Percentiles rank a stretch among this genome's conserved stretches.
These are phyloP conservation scores for Saturnispora serradocipensis DNA, from an alignment of 805 yeast genomes.

Conservation along the genomic window DNA sequence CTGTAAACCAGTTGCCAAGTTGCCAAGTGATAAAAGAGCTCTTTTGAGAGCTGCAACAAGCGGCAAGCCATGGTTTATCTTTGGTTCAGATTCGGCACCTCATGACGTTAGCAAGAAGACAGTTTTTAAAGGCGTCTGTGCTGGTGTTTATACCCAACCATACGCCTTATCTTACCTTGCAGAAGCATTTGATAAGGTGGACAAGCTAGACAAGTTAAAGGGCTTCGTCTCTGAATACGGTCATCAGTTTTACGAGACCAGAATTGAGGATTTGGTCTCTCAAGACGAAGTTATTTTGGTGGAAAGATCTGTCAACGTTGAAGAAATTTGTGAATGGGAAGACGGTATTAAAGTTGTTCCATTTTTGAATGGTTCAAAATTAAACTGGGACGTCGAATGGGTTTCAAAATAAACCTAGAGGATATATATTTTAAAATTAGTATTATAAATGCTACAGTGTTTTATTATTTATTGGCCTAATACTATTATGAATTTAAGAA, in stretches of 20 bases:
- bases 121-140: conserved; percentile 77
- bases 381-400: conserved; percentile 76
- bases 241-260: conserved; percentile 55
- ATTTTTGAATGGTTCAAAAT: conserved; percentile 70
- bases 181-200: conserved; percentile 64
- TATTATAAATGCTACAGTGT: background rate
- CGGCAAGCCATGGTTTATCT: conserved; percentile 87
- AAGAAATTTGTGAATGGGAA: conserved; percentile 43
- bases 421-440: background rate
- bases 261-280: conserved; percentile 34
- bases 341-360: conserved; percentile 57
- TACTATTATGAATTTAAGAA: conserved; percentile 41
- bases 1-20: conserved; percentile 96
- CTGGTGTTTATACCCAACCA: conserved; percentile 95
- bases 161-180: conserved; percentile 78
- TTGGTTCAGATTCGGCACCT: conserved; percentile 98
- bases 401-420: conserved; percentile 13
- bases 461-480: conserved; percentile 26
- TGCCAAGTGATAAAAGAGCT: conserved; percentile 77
- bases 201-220: conserved; percentile 55
- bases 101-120: conserved; percentile 79
- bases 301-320: conserved; percentile 45
- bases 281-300: conserved; percentile 47
- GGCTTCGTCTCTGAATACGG: conserved; percentile 75
- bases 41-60: conserved; percentile 81